These are phyloP conservation scores for Sporobolomyces pararoseus DNA, from an alignment of 768 basidiomycete species.

Conservation along the genomic window DNA sequence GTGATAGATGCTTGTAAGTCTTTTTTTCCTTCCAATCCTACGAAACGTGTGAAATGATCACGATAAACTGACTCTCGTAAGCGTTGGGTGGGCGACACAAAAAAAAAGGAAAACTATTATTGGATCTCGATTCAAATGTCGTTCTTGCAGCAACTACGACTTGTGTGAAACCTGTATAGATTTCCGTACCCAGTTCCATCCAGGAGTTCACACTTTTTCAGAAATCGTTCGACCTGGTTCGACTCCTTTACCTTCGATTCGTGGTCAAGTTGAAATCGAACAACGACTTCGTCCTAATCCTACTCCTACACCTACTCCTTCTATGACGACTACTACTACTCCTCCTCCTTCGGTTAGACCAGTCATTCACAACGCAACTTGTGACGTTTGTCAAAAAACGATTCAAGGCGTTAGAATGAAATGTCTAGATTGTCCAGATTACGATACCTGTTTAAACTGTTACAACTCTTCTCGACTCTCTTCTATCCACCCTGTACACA, in stretches of 20 bases:
- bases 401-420: slow-evolving; percentile 71
- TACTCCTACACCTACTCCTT: not conserved
- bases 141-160: slow-evolving; percentile 35
- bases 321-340: not conserved
- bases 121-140: slow-evolving; percentile 72
- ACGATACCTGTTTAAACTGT: slow-evolving; percentile 21
- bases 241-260: not conserved
- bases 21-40: no score
- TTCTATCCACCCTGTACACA: slow-evolving; percentile 27
- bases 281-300: not conserved
- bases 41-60: no score
- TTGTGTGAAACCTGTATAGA: slow-evolving; percentile 33
- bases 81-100: no score
- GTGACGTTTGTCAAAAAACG: slow-evolving; percentile 61
- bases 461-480: not conserved
- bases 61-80: no score
- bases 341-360: not conserved
- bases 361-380: slow-evolving; percentile 48
- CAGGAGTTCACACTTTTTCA: slow-evolving; percentile 16
- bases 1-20: slow-evolving; percentile 31
- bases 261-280: slow-evolving; percentile 3
- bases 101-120: slow-evolving; percentile 55
- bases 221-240: slow-evolving; percentile 23
- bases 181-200: slow-evolving; percentile 20
- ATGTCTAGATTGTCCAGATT: slow-evolving; percentile 51